These are phyloP conservation scores for Coccinonectria pachysandricola DNA, from an alignment of 2,329 filamentous ascomycete species.

Conservation along the genomic window DNA sequence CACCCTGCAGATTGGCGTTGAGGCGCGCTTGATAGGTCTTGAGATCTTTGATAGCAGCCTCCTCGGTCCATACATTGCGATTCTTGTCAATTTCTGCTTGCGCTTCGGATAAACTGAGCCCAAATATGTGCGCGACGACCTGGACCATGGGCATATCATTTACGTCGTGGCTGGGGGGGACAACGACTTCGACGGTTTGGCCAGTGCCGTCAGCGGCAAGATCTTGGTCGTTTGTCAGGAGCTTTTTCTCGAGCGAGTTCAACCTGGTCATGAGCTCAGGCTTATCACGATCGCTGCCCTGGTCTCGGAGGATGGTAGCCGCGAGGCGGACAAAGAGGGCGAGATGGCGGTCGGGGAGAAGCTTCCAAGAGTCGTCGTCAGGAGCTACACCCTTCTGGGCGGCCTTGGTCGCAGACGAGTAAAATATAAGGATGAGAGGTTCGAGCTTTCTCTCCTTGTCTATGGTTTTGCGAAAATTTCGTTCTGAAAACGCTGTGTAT, in stretches of 20 bases:
- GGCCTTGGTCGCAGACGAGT: slow-evolving; percentile 81
- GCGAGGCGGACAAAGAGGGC: slow-evolving; percentile 88
- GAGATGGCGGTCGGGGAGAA: slow-evolving; percentile 86
- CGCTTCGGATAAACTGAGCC: slow-evolving; percentile 64
- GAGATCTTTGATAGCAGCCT: slow-evolving; percentile 79
- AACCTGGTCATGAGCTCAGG: slow-evolving; percentile 75
- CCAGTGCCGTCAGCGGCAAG: slow-evolving; percentile 36
- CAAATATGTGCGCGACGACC: slow-evolving; percentile 78
- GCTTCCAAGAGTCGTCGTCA: slow-evolving; percentile 82
- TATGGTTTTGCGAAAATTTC: slow-evolving; percentile 78
- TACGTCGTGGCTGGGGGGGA: slow-evolving; percentile 81
- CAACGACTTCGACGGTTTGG: slow-evolving; percentile 64
- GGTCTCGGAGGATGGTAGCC: slow-evolving; percentile 66
- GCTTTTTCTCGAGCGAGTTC: slow-evolving; percentile 78
- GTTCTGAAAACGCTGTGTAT: slow-evolving; percentile 84
- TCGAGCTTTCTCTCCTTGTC: slow-evolving; percentile 91
- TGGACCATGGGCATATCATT: slow-evolving; percentile 96
- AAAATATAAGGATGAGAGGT: slow-evolving; percentile 90
- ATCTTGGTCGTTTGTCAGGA: slow-evolving; percentile 89
- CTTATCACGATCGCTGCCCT: slow-evolving; percentile 76
- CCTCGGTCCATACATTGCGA: slow-evolving; percentile 77
- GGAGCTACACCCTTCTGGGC: slow-evolving; percentile 64
- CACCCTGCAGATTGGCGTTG: slow-evolving; percentile 66
- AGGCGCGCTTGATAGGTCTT: slow-evolving; percentile 89
- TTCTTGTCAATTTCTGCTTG: slow-evolving; percentile 82